Evolutionary conservation across 257 asterid genomes (phyloP), one percentile per base, ranked within the genome.

Genomic region (Pogostemon cablin): DNA sequence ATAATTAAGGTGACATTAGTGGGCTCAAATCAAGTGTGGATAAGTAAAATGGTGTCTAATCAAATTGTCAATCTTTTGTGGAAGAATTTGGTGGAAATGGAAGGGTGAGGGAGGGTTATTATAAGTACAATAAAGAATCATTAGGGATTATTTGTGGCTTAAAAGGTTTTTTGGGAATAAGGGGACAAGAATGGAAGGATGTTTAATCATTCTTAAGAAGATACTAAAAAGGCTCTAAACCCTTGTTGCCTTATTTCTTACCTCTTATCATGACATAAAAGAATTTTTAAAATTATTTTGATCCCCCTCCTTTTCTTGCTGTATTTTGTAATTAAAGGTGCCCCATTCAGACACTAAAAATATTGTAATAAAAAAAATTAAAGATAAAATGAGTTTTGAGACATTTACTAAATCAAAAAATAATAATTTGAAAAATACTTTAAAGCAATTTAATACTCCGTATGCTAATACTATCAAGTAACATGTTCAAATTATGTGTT

Each of bases 31-130:
- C 64, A 50, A 54, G 48, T 68, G 47, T 11, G 59, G 48, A n/a
- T 62, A 44, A 55, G 34, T 46, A 56, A 46, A 47, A 70, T 41
- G 59, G 35, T 53, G 57, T 65, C 72, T 55, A 42, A 34, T 65
- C 50, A 72, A 17, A 40, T 37, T 41, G 42, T 37, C n/a, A 46
- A 71, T 71, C 1, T 47, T 71, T 61, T 20, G 25, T 10, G 34
- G 7, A 69, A 63, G 4, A 37, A 7, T 8, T 38, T 49, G 17
- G 35, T 52, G 2, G 49, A 42, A 9, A 72, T 72, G 64, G 43
- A 49, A 17, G 69, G 38, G 47, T 53, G 40, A 48, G 49, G 78
- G 32, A 25, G 32, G 32, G 32, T 25, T 25, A 25, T 53, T 37
- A 60, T 9, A 56, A 58, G 52, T 48, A 53, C 39, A 43, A 37